Conservation (phyloP, 1,139 yeast species). For the Blastobotrys arbuscula region DNA sequence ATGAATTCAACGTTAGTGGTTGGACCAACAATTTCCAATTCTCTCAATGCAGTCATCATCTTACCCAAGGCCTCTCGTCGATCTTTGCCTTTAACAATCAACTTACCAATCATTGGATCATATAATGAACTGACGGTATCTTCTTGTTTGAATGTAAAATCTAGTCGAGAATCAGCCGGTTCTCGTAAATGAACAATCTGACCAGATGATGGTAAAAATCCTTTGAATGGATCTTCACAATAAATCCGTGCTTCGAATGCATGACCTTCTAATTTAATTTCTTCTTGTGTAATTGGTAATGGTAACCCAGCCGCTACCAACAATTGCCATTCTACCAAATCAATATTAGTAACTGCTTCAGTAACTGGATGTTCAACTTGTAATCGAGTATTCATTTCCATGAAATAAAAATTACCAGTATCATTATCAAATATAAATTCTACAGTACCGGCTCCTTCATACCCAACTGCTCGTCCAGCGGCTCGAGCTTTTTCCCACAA, state of each 20-base stretch:
- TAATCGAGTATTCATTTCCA: conserved; percentile 58
- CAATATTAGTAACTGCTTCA: conserved; percentile 87
- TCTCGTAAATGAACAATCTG: conserved; percentile 28
- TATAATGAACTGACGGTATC: conserved; percentile 32
- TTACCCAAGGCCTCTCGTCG: conserved; percentile 33
- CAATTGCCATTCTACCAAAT: conserved; percentile 87
- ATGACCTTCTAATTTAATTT: conserved; percentile 29
- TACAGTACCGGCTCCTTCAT: conserved; percentile 60
- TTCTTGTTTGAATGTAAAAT: conserved; percentile 29
- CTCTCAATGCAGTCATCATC: conserved; percentile 29
- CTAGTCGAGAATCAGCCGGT: conserved; percentile 31
- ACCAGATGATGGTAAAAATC: conserved; percentile 33
- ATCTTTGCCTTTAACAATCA: conserved; percentile 31
- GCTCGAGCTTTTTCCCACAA: conserved; percentile 55
- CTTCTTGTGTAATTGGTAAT: conserved; percentile 32
- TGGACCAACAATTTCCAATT: conserved; percentile 35
- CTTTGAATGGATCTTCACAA: conserved; percentile 34
- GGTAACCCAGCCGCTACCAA: conserved; percentile 80
- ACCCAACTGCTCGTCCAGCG: conserved; percentile 50
- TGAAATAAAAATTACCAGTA: conserved; percentile 50
- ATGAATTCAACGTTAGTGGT: conserved; percentile 33
- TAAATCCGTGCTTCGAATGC: conserved; percentile 35
- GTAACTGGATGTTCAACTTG: conserved; percentile 63
- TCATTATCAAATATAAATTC: conserved; percentile 59
- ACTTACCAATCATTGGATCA: conserved; percentile 36